Evolutionary conservation across 2,329 filamentous ascomycete genomes (phyloP).

Genomic region (Neopestalotiopsis rosae): DNA sequence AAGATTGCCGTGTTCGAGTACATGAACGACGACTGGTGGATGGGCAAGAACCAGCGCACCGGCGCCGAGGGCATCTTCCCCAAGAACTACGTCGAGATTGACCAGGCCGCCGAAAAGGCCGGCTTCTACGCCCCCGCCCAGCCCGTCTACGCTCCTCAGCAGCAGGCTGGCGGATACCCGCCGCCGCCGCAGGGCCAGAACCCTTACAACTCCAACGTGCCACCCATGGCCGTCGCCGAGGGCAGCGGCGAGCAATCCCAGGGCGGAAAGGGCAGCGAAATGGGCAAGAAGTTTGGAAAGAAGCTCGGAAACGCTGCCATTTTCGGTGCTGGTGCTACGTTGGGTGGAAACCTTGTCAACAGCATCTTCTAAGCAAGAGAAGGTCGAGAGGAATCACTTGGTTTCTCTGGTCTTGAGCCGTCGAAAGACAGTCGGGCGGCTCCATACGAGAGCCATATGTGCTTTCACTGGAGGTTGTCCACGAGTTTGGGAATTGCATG

Average conservation of each 20-base stretch:
- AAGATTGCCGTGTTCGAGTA: conserved; percentile 82
- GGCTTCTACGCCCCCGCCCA: conserved; percentile 32
- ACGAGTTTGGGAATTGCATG: not conserved
- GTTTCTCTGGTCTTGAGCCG: not conserved
- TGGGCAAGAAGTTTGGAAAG: conserved; percentile 95
- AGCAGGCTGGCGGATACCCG: conserved; percentile 41
- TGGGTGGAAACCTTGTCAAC: conserved; percentile 89
- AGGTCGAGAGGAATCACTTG: not conserved
- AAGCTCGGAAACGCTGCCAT: conserved; percentile 86
- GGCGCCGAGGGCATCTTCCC: conserved; percentile 92
- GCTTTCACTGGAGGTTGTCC: not conserved
- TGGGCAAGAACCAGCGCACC: conserved; percentile 84
- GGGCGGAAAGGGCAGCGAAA: conserved; percentile 70
- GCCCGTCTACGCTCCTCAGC: conserved; percentile 28
- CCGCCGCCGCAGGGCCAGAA: conserved; percentile 54
- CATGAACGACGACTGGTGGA: conserved; percentile 98
- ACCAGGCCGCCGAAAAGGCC: conserved; percentile 61
- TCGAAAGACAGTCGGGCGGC: not conserved
- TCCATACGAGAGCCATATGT: not conserved
- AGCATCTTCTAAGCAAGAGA: conserved; percentile 73
- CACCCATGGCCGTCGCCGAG: conserved; percentile 75
- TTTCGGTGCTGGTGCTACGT: conserved; percentile 90
- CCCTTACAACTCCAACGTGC: conserved; percentile 73
- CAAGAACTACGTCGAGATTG: conserved; percentile 82
- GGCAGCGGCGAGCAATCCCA: conserved; percentile 52